Conservation (phyloP, 2,329 filamentous ascomycete species). For the Thelonectria discophora region DNA sequence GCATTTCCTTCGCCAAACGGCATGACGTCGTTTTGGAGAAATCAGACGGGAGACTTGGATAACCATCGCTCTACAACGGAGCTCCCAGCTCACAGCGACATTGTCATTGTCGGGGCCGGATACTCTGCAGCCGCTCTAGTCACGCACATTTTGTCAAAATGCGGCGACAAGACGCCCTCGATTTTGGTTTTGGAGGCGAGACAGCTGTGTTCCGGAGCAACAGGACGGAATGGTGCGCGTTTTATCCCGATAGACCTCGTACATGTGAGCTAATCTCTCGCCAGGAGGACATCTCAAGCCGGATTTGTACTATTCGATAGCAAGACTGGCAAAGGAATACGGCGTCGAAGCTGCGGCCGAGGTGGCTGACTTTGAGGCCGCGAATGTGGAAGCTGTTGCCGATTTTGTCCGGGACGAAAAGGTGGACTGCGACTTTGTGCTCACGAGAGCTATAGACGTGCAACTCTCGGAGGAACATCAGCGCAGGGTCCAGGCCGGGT, state of each 20-base stretch:
- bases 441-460: conserved; percentile 52
- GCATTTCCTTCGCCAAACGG: conserved; percentile 13
- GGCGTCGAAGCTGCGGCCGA: conserved; percentile 34
- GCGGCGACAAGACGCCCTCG: conserved; percentile 16
- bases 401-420: conserved; percentile 48
- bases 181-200: conserved; percentile 48
- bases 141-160: conserved; percentile 47
- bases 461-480: conserved; percentile 42
- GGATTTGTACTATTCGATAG: conserved; percentile 22
- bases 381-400: conserved; percentile 42
- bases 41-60: conserved; percentile 4
- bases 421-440: conserved; percentile 47
- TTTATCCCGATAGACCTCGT: neutral
- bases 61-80: neutral
- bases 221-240: conserved; percentile 43
- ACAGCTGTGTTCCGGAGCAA: conserved; percentile 42
- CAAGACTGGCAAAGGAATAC: conserved; percentile 1
- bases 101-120: conserved; percentile 58
- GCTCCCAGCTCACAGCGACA: conserved; percentile 51
- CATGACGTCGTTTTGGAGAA: conserved; percentile 30
- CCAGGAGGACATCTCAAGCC: conserved; percentile 31
- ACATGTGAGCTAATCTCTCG: neutral
- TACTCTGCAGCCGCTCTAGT: conserved; percentile 55
- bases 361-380: conserved; percentile 30
- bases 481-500: conserved; percentile 38